Percentiles rank a stretch among this genome's conserved stretches.
These are phyloP conservation scores for Cryptococcus wingfieldii DNA, from an alignment of 1,284 basidiomycete genomes.

Conservation along the genomic window DNA sequence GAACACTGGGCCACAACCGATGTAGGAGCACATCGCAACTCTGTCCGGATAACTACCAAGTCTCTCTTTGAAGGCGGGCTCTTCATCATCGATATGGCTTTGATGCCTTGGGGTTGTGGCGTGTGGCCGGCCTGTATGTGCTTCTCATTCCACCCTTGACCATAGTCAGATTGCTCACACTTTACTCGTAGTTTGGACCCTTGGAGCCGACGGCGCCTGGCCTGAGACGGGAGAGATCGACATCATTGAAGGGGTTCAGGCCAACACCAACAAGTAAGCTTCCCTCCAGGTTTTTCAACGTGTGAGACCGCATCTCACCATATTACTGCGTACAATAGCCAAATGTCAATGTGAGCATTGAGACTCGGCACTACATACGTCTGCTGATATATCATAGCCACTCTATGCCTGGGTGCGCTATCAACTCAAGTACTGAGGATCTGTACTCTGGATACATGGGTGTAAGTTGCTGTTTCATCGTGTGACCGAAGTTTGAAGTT, in stretches of 20 bases:
- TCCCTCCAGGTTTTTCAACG: not conserved
- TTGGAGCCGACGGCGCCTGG: constrained; percentile 41
- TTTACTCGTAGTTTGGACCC: constrained; percentile 36
- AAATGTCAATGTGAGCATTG: constrained; percentile 37
- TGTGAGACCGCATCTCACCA: constrained; percentile 1
- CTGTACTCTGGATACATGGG: constrained; percentile 29
- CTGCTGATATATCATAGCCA: constrained; percentile 21
- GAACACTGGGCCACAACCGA: constrained; percentile 34
- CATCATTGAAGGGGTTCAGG: constrained; percentile 45
- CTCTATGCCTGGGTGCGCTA: constrained; percentile 36
- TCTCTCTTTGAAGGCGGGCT: constrained; percentile 65
- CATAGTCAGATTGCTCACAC: no score
- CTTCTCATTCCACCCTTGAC: not conserved
- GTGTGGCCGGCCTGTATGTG: constrained; percentile 69
- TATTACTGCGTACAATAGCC: constrained; percentile 17
- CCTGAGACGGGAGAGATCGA: constrained; percentile 46
- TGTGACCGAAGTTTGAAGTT: not conserved
- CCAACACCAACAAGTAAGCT: constrained; percentile 37
- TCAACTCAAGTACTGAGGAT: constrained; percentile 20
- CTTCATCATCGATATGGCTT: constrained; percentile 69
- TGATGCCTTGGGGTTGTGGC: constrained; percentile 73
- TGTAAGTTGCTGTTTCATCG: constrained; percentile 10
- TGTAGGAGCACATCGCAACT: constrained; percentile 26
- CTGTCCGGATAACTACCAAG: constrained; percentile 65
- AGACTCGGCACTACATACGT: not conserved